A percentile compares a stretch with the other conserved stretches of the same genome.
These are phyloP conservation scores for Neoarthrinium moseri DNA, from an alignment of 2,329 filamentous ascomycete genomes.

Conservation along the genomic window DNA sequence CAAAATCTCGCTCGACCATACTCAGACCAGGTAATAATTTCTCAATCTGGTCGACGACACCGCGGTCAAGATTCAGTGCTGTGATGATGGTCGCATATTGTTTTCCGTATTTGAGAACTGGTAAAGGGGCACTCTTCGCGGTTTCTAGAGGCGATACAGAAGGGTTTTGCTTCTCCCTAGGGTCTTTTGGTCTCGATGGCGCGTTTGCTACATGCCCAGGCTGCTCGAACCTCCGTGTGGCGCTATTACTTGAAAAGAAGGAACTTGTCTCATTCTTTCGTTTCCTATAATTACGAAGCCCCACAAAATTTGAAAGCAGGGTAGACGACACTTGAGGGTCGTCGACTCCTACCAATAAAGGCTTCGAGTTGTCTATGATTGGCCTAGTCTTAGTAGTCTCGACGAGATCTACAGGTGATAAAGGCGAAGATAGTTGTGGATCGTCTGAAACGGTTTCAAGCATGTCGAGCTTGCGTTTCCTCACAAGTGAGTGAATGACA, in stretches of 20 bases:
- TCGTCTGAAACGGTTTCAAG: background rate
- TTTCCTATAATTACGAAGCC: conserved; percentile 24
- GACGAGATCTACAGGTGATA: conserved; percentile 13
- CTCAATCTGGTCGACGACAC: conserved; percentile 50
- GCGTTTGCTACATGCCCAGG: too few species aligned
- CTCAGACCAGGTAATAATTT: conserved; percentile 45
- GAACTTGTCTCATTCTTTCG: conserved; percentile 22
- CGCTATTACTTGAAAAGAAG: conserved; percentile 18
- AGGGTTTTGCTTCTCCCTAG: too few species aligned
- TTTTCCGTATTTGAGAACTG: conserved; percentile 10
- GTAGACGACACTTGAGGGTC: conserved; percentile 21
- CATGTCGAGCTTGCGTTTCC: conserved; percentile 22
- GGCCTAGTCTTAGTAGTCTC: background rate
- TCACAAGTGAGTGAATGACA: conserved; percentile 18
- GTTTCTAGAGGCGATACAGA: too few species aligned
- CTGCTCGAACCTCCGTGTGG: background rate
- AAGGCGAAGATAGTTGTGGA: conserved; percentile 9
- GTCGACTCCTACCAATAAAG: conserved; percentile 18
- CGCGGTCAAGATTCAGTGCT: conserved; percentile 46
- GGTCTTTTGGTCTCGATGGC: too few species aligned
- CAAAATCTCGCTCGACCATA: conserved; percentile 62
- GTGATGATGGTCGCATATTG: conserved; percentile 43
- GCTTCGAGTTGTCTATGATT: background rate
- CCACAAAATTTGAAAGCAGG: conserved; percentile 25
- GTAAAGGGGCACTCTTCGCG: conserved; percentile 5